Percentiles rank a stretch among this genome's conserved stretches.
Conservation (phyloP, 371 early-diverging fungal genomes). For the Rhizopus stolonifer region DNA sequence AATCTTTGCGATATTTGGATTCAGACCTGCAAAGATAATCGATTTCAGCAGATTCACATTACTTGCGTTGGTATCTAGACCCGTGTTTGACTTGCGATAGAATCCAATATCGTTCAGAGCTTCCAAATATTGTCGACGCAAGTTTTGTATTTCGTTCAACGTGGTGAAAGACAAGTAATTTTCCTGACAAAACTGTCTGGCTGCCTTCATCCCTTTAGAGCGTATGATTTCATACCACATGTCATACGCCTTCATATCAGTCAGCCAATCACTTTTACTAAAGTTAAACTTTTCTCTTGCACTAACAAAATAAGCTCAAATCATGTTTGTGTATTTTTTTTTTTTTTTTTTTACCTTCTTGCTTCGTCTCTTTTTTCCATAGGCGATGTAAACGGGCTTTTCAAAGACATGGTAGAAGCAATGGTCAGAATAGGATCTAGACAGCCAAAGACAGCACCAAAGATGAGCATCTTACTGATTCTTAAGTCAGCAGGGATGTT, state of each 20-base stretch:
- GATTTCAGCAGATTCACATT: constrained; percentile 60
- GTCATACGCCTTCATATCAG: constrained; percentile 67
- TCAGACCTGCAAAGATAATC: constrained; percentile 62
- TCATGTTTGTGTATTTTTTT: not conserved
- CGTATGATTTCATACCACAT: constrained; percentile 52
- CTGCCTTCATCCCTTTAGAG: constrained; percentile 34
- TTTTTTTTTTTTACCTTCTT: constrained; percentile 24
- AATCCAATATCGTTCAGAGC: constrained; percentile 64
- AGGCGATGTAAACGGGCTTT: constrained; percentile 68
- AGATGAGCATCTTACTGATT: constrained; percentile 86
- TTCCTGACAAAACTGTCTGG: constrained; percentile 40
- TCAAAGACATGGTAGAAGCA: constrained; percentile 76
- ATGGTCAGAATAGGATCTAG: constrained; percentile 80
- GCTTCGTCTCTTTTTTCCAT: constrained; percentile 70
- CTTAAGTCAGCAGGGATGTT: constrained; percentile 87
- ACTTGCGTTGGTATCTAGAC: constrained; percentile 48
- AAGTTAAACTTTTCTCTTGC: constrained; percentile 57
- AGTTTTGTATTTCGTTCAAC: constrained; percentile 44
- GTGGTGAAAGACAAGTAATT: constrained; percentile 66
- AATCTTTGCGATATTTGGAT: constrained; percentile 72
- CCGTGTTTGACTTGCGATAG: constrained; percentile 24
- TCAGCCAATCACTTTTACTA: constrained; percentile 69
- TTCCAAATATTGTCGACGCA: constrained; percentile 59
- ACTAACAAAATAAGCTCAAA: constrained; percentile 15
- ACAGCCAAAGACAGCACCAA: constrained; percentile 79